Evolutionary conservation across 163 green algal species (phyloP), one percentile per base, ranked within the genome.

Genomic region (Volvox carteri): DNA sequence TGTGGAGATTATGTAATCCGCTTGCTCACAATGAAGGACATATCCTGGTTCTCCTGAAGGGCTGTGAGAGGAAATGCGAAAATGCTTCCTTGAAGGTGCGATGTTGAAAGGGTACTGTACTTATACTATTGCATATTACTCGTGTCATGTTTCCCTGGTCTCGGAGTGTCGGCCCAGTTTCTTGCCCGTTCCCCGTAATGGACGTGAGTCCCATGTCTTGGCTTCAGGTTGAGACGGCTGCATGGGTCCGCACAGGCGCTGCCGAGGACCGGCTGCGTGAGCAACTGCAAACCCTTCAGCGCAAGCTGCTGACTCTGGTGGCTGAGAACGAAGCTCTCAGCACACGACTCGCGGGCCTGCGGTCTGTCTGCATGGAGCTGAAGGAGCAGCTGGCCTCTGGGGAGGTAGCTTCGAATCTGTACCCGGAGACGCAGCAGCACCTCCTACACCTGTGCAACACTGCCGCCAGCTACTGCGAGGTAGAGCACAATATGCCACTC

Each of bases 271-370:
- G 81, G 5, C 81, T 80, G 4, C 67, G 81, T 1, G 81, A 87
- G 81, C 81, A 87, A 48, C 67, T 87, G 11, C 81, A 87, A 54
- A 87, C 81, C 11, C 81, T 87, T 37, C 81, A 87, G 48, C 81
- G 81, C 21, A 87, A 87, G 35, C 67, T 87, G 44, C 65, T 80
- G 33, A 48, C 70, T 33, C 30, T 41, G 7, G 67, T 87, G 8
- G 67, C 65, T 3, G 65, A 80, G 9, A 87, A 87, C 35, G 81
- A 87, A 21, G 65, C 48, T 28, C 81, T 87, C 0, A 54, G 48
- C 46, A 87, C 81, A 33, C 81, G 81, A 4, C 67, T 87, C 7
- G 48, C 65, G 11, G 81, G 81, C 35, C 81, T 87, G 65, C 81
- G 48, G 28, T 87, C 81, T 5, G 81, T 87, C 2, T 87, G 81